Evolutionary conservation across 306 rosid species (phyloP).

Genomic region (Medicago arabica): DNA sequence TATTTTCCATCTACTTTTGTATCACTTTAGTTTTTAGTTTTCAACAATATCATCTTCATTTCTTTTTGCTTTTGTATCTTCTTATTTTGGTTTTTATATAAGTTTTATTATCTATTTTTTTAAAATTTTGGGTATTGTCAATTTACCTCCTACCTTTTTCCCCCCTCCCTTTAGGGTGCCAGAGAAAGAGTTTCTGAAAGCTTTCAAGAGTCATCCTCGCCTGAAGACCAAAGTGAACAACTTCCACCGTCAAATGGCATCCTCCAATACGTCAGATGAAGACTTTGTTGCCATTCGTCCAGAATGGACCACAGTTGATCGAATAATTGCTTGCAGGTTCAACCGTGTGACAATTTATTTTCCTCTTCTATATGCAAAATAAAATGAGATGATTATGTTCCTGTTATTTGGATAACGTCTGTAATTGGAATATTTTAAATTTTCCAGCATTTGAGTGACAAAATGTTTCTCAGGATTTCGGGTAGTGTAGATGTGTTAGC

Average conservation of each 20-base stretch:
- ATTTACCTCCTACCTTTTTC: constrained; percentile 32
- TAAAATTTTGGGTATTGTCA: constrained; percentile 40
- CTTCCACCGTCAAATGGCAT: constrained; percentile 83
- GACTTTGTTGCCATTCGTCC: constrained; percentile 95
- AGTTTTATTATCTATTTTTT: constrained; percentile 16
- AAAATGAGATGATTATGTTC: constrained; percentile 17
- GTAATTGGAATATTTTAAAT: constrained; percentile 30
- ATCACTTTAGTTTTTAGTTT: constrained; percentile 15
- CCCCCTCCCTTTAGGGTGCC: constrained; percentile 68
- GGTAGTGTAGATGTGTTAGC: constrained; percentile 11
- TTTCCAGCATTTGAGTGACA: constrained; percentile 31
- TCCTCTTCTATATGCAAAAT: constrained; percentile 30
- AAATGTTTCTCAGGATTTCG: constrained; percentile 33
- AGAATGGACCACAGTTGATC: constrained; percentile 98
- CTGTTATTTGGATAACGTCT: constrained; percentile 27
- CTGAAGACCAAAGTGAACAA: constrained; percentile 78
- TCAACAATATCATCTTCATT: constrained; percentile 4
- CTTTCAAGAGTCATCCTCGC: constrained; percentile 89
- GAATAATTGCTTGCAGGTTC: constrained; percentile 94
- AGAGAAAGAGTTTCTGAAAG: constrained; percentile 94
- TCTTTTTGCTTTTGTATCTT: constrained; percentile 5
- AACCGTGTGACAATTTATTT: constrained; percentile 35
- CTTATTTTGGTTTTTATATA: not conserved
- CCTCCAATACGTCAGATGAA: constrained; percentile 76
- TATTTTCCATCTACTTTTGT: constrained; percentile 7